phyloP scores from a whole-genome alignment of 768 basidiomycete genomes.

The Lepiota subincarnata region DNA sequence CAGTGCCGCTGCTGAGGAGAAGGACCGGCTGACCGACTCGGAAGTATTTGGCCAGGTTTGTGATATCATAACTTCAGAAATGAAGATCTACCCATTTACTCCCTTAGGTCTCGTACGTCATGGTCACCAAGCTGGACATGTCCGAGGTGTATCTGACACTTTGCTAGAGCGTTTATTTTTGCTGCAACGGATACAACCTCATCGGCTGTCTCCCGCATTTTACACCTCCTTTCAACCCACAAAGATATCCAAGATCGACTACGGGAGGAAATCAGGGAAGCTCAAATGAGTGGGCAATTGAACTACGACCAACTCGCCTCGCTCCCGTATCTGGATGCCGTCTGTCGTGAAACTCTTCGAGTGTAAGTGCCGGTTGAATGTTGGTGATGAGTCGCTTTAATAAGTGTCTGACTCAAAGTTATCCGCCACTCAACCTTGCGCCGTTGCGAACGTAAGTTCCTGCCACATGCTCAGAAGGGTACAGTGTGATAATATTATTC shows the following conservation, averaged over 20 bases:
- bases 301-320: conserved; percentile 32
- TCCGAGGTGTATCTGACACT: neutral
- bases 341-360: conserved; percentile 37
- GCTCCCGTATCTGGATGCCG: conserved; percentile 37
- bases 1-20: conserved; percentile 29
- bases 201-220: conserved; percentile 28
- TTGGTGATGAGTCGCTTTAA: no score
- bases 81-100: no score
- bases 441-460: conserved; percentile 21
- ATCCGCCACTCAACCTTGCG: conserved; percentile 22
- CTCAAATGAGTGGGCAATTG: conserved; percentile 23
- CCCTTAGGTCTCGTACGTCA: conserved; percentile 3
- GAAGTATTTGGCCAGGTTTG: conserved; percentile 36
- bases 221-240: conserved; percentile 29
- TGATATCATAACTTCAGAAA: no score
- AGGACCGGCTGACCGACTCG: conserved; percentile 27
- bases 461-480: no score
- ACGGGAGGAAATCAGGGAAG: conserved; percentile 29
- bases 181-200: conserved; percentile 43
- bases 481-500: no score
- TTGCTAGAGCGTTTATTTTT: conserved; percentile 31
- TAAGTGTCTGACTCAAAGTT: conserved; percentile 4
- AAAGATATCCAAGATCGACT: conserved; percentile 35
- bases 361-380: conserved; percentile 20
- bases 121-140: no score